These are phyloP conservation scores for Orbilia ellipsospora DNA, from an alignment of 2,329 filamentous ascomycete genomes.

Conservation along the genomic window DNA sequence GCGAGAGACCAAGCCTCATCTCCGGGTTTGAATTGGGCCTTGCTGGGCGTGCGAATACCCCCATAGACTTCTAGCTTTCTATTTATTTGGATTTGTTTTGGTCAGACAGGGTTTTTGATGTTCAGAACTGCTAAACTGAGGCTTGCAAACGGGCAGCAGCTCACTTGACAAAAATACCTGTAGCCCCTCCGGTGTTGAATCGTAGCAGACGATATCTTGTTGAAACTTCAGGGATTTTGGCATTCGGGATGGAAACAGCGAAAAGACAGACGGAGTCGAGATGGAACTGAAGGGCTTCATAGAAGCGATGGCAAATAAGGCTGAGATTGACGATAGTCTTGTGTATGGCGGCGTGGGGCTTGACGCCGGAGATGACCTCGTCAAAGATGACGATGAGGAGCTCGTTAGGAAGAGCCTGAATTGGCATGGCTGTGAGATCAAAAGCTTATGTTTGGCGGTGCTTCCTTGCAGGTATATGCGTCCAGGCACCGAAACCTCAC, in stretches of 20 bases:
- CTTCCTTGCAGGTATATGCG: no score
- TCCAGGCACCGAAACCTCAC: no score
- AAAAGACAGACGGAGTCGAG: conserved; percentile 25
- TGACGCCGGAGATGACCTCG: conserved; percentile 4
- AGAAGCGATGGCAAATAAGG: conserved; percentile 12
- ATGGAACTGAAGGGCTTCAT: conserved; percentile 27
- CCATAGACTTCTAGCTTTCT: conserved; percentile 27
- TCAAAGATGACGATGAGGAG: conserved; percentile 22
- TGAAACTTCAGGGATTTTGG: background rate
- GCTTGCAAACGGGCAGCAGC: background rate
- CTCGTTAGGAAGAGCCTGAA: conserved; percentile 28
- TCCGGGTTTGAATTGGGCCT: background rate
- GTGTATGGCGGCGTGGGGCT: conserved; percentile 17
- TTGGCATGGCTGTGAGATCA: background rate
- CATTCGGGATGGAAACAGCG: conserved; percentile 14
- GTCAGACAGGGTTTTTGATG: background rate
- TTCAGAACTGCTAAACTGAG: background rate
- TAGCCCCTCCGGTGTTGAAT: conserved; percentile 27
- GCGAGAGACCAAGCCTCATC: background rate
- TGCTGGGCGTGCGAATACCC: conserved; percentile 1
- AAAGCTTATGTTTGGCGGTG: no score
- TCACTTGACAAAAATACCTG: conserved; percentile 23
- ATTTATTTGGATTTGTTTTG: background rate
- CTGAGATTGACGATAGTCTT: conserved; percentile 9
- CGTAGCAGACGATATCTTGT: conserved; percentile 20